These are phyloP conservation scores for Cercophora newfieldiana DNA, from an alignment of 495 filamentous ascomycete genomes.

Conservation along the genomic window DNA sequence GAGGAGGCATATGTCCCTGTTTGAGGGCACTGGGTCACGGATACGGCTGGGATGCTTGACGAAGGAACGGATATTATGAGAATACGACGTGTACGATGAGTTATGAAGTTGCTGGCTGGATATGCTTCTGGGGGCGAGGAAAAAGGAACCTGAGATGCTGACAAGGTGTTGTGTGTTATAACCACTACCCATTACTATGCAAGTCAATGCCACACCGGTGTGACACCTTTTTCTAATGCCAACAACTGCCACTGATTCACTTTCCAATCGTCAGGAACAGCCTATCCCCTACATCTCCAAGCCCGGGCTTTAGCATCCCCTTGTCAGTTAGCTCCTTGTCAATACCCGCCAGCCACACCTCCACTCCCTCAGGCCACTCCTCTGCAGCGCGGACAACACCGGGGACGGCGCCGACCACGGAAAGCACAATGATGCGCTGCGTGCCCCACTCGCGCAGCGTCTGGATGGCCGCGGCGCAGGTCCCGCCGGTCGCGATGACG, in stretches of 20 bases:
- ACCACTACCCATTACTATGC: neutral
- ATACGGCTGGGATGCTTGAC: constrained; percentile 7
- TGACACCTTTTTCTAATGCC: neutral
- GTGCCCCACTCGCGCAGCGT: constrained; percentile 90
- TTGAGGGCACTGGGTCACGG: neutral
- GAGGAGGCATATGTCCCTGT: constrained; percentile 64
- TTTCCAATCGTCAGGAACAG: constrained; percentile 93
- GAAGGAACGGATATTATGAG: neutral
- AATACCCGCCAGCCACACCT: constrained; percentile 81
- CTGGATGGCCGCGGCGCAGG: constrained; percentile 84
- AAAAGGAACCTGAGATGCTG: neutral
- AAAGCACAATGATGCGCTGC: constrained; percentile 73
- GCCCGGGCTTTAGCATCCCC: constrained; percentile 89
- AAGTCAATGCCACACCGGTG: neutral
- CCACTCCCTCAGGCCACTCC: constrained; percentile 72
- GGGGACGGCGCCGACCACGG: constrained; percentile 66
- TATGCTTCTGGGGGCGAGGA: no score
- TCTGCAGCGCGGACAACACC: constrained; percentile 68
- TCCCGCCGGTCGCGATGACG: constrained; percentile 91
- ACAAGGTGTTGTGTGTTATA: neutral
- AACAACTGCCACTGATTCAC: constrained; percentile 39
- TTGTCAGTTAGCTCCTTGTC: constrained; percentile 68
- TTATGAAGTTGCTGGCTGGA: no score
- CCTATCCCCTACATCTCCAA: constrained; percentile 90
- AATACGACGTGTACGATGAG: neutral